phyloP scores from a whole-genome alignment of 1,139 yeast genomes.

The Pichiaceae sp. region DNA sequence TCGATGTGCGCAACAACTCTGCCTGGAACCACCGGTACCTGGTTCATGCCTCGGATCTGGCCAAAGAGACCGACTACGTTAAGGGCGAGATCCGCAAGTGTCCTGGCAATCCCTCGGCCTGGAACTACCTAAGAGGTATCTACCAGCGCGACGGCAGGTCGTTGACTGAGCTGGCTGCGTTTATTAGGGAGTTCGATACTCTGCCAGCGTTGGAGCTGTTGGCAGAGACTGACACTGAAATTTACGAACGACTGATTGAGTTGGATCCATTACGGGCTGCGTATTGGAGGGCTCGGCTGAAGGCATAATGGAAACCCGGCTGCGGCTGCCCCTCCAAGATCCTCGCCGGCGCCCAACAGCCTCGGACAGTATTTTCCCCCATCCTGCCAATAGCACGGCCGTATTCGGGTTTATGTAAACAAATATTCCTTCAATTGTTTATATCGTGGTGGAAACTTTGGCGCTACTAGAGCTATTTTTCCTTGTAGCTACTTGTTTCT shows the following conservation, averaged over 20 bases:
- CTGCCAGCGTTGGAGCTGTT: slow-evolving; percentile 58
- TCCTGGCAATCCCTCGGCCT: slow-evolving; percentile 80
- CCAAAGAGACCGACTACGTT: slow-evolving; percentile 40
- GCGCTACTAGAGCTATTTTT: background rate
- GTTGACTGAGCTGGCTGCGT: slow-evolving; percentile 31
- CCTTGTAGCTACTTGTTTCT: background rate
- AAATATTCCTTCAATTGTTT: background rate
- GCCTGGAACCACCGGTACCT: slow-evolving; percentile 90
- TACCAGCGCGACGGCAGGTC: slow-evolving; percentile 26
- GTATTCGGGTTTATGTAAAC: background rate
- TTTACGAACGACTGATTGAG: slow-evolving; percentile 41
- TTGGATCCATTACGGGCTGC: slow-evolving; percentile 63
- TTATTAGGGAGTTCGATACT: slow-evolving; percentile 34
- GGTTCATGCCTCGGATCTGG: slow-evolving; percentile 28
- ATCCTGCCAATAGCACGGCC: background rate
- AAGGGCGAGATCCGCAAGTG: slow-evolving; percentile 40
- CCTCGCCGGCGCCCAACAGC: background rate
- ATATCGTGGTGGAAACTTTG: background rate
- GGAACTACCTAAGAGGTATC: slow-evolving; percentile 75
- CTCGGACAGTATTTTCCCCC: background rate
- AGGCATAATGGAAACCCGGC: background rate
- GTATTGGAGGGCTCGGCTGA: slow-evolving; percentile 57
- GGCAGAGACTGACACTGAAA: slow-evolving; percentile 28
- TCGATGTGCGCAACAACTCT: slow-evolving; percentile 80
- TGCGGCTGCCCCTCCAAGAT: background rate